These are phyloP conservation scores for Aspergillus ellipticus DNA, from an alignment of 495 filamentous ascomycete species.

Conservation along the genomic window DNA sequence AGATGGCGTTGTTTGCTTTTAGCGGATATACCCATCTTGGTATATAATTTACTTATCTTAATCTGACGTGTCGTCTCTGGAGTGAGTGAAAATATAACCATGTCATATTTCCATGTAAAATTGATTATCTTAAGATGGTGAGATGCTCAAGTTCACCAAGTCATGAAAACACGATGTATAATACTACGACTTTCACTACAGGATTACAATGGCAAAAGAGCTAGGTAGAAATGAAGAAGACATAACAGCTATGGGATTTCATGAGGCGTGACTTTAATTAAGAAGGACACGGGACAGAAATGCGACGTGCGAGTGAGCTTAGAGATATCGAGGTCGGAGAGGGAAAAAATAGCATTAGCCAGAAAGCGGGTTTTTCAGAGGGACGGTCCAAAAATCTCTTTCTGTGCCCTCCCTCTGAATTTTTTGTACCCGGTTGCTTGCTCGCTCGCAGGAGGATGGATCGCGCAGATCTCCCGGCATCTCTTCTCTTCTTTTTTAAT, in stretches of 20 bases:
- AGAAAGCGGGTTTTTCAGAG: too few species aligned
- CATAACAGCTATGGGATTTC: conserved; percentile 38
- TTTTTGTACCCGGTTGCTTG: background rate
- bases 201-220: too few species aligned
- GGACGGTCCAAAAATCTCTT: too few species aligned
- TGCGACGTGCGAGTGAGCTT: background rate
- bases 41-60: background rate
- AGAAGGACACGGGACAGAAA: conserved; percentile 31
- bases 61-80: background rate
- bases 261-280: conserved; percentile 44
- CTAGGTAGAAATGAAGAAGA: conserved; percentile 3
- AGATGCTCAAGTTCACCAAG: too few species aligned
- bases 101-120: too few species aligned
- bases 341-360: conserved; percentile 7
- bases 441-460: conserved; percentile 13
- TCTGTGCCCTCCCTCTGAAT: background rate
- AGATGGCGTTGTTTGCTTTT: background rate
- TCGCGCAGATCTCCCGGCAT: conserved; percentile 18
- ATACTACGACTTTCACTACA: too few species aligned
- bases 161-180: too few species aligned
- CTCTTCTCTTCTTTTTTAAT: conserved; percentile 27
- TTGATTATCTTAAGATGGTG: too few species aligned
- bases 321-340: conserved; percentile 17
- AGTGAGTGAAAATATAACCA: background rate
- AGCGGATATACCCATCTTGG: background rate